A percentile compares a stretch with the other conserved stretches of the same genome.
These are phyloP conservation scores for Panicum virgatum DNA, from an alignment of 202 grass and related monocot species.

Conservation along the genomic window DNA sequence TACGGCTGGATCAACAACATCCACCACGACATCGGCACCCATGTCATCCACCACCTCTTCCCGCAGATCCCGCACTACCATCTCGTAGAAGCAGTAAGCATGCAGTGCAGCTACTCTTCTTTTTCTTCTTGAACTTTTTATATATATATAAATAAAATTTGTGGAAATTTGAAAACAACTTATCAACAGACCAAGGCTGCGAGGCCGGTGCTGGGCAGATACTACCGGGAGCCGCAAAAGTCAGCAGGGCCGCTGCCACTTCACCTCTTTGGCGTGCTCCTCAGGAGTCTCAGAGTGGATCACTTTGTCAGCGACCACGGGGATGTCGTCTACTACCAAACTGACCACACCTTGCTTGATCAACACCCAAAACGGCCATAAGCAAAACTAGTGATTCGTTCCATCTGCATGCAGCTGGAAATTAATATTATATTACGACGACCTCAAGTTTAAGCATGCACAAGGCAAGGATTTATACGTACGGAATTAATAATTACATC, in stretches of 20 bases:
- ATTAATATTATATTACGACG: no score
- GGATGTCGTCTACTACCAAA: slow-evolving; percentile 85
- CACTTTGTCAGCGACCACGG: slow-evolving; percentile 90
- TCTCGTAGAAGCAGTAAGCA: slow-evolving; percentile 77
- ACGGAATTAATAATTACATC: no score
- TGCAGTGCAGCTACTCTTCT: no score
- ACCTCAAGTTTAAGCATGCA: no score
- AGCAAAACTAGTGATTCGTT: background rate
- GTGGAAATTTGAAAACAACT: background rate
- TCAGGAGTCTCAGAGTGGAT: slow-evolving; percentile 81
- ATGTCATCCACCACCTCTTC: slow-evolving; percentile 97
- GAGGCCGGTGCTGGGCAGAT: slow-evolving; percentile 70
- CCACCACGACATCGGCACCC: slow-evolving; percentile 94
- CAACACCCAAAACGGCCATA: background rate
- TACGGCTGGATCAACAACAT: slow-evolving; percentile 96
- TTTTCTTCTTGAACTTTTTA: background rate
- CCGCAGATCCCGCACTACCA: slow-evolving; percentile 95
- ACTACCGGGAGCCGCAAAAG: slow-evolving; percentile 74
- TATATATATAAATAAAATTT: background rate
- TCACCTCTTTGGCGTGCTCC: slow-evolving; percentile 57
- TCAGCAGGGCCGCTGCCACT: slow-evolving; percentile 69
- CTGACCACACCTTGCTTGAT: slow-evolving; percentile 53
- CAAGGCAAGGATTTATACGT: no score
- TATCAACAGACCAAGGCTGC: slow-evolving; percentile 71
- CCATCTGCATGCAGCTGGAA: no score